Evolutionary conservation across 164 flowering plant species (phyloP), one percentile per base, ranked within the genome.

Genomic region (Saururus chinensis): DNA sequence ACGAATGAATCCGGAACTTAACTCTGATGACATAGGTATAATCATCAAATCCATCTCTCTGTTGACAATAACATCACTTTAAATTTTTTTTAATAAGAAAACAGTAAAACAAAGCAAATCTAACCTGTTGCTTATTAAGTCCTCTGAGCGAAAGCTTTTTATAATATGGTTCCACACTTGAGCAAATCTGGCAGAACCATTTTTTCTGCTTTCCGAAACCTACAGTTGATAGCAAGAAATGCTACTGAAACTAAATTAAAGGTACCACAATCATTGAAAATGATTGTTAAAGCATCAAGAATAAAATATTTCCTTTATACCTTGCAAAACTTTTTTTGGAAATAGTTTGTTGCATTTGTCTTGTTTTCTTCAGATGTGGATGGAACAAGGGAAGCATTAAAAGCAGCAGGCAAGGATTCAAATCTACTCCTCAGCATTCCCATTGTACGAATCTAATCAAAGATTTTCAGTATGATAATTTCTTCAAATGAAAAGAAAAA

Each of bases 1-100:
- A 48, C 71, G 80, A 63, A 89, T 69, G 19, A 55, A 64, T 59
- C 78, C 87, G 45, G 85, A 64, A 62, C 76, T 62, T 61, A 79
- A 60, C 60, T 85, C 89, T 41, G 87, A 62, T 42, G 93, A 73
- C 64, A 76, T 60, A 51, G 96, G 96, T 53, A 93, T 84, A 26
- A 72, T 81, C 96, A 93, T 86, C 77, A 89, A 79, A 74, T 85
- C 95, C 83, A 82, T 66, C 71, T 93, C 98, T 79, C 98, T 92
- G 83, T 64, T 35, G 21, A 63, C 48, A 41, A 62, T 9, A 17
- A 19, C 20, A 45, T 7, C 23, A 19, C 21, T 14, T 64, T 19
- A 30, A n/a, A 30, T 26, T 30, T 10, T 41, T 37, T 22, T 37
- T 55, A 19, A 24, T 10, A 12, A 12, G 4, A 24, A 9, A 19